Evolutionary conservation across 768 basidiomycete species (phyloP), one percentile per base, ranked within the genome.

Genomic region (Lactarius pseudohatsudake): DNA sequence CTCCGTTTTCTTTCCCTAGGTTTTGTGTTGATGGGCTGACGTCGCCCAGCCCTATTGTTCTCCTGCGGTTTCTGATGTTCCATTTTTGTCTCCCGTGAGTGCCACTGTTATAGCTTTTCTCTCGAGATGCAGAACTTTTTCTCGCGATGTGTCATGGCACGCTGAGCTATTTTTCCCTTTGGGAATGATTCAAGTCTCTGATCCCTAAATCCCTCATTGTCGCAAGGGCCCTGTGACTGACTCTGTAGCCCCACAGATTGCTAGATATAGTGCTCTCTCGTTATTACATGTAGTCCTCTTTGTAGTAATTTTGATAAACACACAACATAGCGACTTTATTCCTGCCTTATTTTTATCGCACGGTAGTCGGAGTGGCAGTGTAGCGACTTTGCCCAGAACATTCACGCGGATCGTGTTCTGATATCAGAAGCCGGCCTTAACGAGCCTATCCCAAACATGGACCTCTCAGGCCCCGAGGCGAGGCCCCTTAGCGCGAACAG

Each of bases 121-220:
- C 68, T 73, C 64, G 79, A 78, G 84, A 86, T 81, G 84, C 75
- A 81, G 61, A 72, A 75, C 62, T 67, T 78, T 79, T 81, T 76
- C 61, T 62, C 76, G 79, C 80, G 86, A 88, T 81, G 86, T 85
- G 86, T 79, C 77, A 76, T 47, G 41, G 81, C 83, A 84, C 84
- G 40, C 70, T 86, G 86, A 80, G 81, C 79, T 79, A 74, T 20
- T 62, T 66, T 72, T 76, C 83, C 86, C 86, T 85, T 85, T 77
- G 80, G 86, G 84, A 87, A 82, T 85, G 86, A 89, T 89, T 89
- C 88, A 89, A 89, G 87, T 89, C 87, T 84, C 88, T 88, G 87
- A 89, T 59, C 10, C 10, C 38, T 69, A 18, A 43, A 60, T 66
- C 30, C 36, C n/a, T 55, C 38, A 16, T 34, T n/a, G 20, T 4